Conservation (phyloP, 2,329 filamentous ascomycete genomes). For the Penicillium sp. region DNA sequence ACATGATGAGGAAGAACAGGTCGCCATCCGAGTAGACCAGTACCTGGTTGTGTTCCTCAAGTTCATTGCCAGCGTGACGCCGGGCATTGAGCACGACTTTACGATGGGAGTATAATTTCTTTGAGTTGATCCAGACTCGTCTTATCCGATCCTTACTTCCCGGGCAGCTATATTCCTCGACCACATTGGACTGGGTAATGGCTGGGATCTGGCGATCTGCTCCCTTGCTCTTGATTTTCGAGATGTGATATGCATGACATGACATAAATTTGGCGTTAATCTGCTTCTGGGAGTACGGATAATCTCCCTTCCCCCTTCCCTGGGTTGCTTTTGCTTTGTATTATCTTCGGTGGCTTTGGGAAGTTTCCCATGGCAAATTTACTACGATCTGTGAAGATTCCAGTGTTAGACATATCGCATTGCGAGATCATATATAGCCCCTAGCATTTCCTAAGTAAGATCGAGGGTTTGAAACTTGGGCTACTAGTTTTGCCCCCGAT, state of each 20-base stretch:
- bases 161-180: not conserved
- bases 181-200: not conserved
- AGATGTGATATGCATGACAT: constrained; percentile 23
- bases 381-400: not conserved
- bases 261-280: constrained; percentile 25
- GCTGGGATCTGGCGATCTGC: not conserved
- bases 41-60: constrained; percentile 55
- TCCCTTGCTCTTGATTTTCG: not conserved
- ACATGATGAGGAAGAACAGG: constrained; percentile 49
- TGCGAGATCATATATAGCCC: not conserved
- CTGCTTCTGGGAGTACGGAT: constrained; percentile 8
- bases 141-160: not conserved
- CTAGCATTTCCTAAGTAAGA: not conserved
- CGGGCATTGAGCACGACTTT: constrained; percentile 96
- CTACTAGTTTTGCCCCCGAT: not conserved
- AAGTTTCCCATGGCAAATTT: not conserved
- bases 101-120: constrained; percentile 79
- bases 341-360: not conserved
- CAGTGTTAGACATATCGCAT: not conserved
- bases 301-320: not conserved
- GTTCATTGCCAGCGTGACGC: constrained; percentile 87
- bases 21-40: constrained; percentile 53
- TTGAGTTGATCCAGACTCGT: not conserved
- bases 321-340: not conserved
- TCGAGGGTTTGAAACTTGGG: not conserved